Percentiles rank a stretch among this genome's conserved stretches.
phyloP scores from a whole-genome alignment of 176 grass and related monocot species.

The Coix lacrymajobi region DNA sequence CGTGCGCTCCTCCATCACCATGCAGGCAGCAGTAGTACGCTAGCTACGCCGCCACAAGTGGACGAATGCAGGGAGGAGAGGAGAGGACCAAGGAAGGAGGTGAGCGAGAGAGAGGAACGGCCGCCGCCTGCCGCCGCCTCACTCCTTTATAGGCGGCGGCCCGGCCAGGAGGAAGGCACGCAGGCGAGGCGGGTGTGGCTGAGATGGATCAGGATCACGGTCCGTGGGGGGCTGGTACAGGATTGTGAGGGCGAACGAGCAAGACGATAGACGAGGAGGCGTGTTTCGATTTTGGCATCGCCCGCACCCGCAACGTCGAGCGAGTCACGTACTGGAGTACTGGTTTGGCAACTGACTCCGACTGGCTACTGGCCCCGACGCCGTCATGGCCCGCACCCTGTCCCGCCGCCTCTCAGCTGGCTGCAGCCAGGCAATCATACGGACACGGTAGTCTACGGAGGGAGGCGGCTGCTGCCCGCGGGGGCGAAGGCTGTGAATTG shows the following conservation, averaged over 20 bases:
- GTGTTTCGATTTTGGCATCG: constrained; percentile 27
- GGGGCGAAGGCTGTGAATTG: too few species aligned
- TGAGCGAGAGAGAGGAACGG: neutral
- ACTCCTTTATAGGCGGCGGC: constrained; percentile 15
- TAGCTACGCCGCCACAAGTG: neutral
- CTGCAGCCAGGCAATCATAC: neutral
- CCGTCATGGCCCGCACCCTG: neutral
- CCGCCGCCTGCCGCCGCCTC: neutral
- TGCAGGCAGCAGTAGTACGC: neutral
- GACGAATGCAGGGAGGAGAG: neutral
- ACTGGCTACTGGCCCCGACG: neutral
- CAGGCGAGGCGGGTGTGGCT: neutral
- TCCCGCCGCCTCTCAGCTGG: neutral
- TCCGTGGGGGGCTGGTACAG: neutral
- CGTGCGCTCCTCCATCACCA: constrained; percentile 6
- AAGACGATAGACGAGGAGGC: neutral
- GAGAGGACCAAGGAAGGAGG: neutral
- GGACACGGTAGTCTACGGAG: neutral
- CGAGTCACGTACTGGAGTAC: neutral
- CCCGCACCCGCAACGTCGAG: neutral
- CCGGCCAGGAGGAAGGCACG: neutral
- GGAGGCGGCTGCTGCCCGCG: neutral
- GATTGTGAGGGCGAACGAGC: neutral
- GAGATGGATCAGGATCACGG: constrained; percentile 18
- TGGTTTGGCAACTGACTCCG: too few species aligned